Evolutionary conservation across 2,329 filamentous ascomycete genomes (phyloP).

Genomic region (Fusarium nodosum): DNA sequence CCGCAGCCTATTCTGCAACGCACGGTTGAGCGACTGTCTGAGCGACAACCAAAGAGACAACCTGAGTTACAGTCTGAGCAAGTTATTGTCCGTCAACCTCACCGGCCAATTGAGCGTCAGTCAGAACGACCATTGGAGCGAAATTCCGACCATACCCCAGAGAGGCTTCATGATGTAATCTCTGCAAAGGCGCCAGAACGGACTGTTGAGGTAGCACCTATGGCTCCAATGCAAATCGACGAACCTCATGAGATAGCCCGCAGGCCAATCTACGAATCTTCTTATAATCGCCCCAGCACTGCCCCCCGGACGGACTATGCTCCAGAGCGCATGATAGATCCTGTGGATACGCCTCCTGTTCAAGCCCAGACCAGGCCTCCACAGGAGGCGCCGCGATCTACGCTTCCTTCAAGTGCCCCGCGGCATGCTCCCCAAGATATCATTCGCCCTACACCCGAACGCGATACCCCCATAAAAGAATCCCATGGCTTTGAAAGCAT

Average conservation of each 20-base stretch:
- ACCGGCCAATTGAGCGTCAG: conserved; percentile 1
- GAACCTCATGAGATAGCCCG: conserved; percentile 17
- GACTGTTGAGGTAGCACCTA: conserved; percentile 18
- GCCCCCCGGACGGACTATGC: conserved; percentile 32
- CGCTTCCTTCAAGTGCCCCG: conserved; percentile 32
- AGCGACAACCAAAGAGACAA: conserved; percentile 15
- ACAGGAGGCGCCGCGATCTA: conserved; percentile 27
- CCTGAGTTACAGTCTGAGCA: neutral
- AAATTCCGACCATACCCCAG: neutral
- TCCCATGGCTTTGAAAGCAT: conserved; percentile 24
- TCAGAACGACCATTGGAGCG: conserved; percentile 12
- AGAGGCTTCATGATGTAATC: conserved; percentile 19
- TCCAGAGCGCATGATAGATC: conserved; percentile 40
- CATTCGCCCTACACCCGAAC: conserved; percentile 43
- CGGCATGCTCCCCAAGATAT: conserved; percentile 33
- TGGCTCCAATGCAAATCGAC: conserved; percentile 13
- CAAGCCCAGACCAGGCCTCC: conserved; percentile 23
- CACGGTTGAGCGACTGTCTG: conserved; percentile 4
- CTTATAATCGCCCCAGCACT: conserved; percentile 18
- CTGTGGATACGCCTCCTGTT: conserved; percentile 20
- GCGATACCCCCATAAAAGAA: conserved; percentile 37
- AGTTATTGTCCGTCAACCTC: conserved; percentile 5
- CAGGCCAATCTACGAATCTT: conserved; percentile 10
- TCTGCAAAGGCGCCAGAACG: conserved; percentile 16
- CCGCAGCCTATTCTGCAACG: conserved; percentile 20